Conservation (phyloP, 2,329 filamentous ascomycete genomes). For the Thermoascus crustaceus region DNA sequence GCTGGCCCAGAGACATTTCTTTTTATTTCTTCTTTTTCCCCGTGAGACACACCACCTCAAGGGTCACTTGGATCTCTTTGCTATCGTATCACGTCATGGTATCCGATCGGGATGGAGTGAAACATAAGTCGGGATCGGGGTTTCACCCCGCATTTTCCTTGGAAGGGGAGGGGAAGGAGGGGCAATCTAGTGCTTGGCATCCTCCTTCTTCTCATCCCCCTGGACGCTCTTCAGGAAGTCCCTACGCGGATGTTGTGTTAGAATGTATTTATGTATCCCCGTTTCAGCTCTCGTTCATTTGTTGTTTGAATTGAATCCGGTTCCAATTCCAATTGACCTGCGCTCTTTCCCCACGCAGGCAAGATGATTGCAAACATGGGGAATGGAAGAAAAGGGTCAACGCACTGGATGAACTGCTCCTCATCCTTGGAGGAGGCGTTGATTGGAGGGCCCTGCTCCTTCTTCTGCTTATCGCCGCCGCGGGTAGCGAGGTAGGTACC, state of each 20-base stretch:
- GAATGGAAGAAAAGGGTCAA: conserved; percentile 11
- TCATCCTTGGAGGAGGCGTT: conserved; percentile 59
- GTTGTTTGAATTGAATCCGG: no score
- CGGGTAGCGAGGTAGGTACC: conserved; percentile 39
- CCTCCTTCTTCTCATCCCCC: conserved; percentile 41
- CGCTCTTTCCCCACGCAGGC: no score
- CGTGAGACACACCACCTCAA: conserved; percentile 1
- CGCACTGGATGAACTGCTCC: conserved; percentile 61
- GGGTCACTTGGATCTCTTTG: no score
- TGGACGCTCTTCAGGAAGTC: conserved; percentile 45
- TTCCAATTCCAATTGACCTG: no score
- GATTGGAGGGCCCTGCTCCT: conserved; percentile 48
- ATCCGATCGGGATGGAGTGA: no score
- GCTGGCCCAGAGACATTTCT: not conserved
- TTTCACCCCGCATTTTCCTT: conserved; percentile 9
- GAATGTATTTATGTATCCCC: not conserved
- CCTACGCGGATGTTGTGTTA: conserved; percentile 21
- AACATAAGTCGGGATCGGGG: no score
- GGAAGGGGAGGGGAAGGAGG: not conserved
- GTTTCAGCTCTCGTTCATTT: not conserved
- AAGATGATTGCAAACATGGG: not conserved
- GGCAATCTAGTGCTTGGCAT: conserved; percentile 36
- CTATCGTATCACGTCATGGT: no score
- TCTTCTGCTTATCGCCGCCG: conserved; percentile 39
- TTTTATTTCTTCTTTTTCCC: no score